Percentiles rank a stretch among this genome's conserved stretches.
These are phyloP conservation scores for Microdochium trichocladiopsis DNA, from an alignment of 2,329 filamentous ascomycete species.

Conservation along the genomic window DNA sequence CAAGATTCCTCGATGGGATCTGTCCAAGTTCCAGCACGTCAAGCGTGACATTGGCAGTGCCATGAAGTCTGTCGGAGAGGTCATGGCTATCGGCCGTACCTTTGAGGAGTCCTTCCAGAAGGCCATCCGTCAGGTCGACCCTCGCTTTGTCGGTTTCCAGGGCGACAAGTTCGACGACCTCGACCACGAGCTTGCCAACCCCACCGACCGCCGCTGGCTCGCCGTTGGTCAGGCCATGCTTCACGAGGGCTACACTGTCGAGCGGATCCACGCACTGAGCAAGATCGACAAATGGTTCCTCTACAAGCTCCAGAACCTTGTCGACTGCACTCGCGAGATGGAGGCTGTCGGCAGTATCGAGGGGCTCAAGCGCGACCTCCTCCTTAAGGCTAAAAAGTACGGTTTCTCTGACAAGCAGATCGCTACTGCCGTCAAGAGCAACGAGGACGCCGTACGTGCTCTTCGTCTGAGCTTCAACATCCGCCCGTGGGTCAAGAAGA, in stretches of 20 bases:
- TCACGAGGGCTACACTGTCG: conserved; percentile 91
- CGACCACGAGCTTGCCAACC: conserved; percentile 83
- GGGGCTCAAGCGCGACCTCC: conserved; percentile 78
- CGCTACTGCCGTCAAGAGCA: conserved; percentile 73
- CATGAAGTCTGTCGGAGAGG: conserved; percentile 99
- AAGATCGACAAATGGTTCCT: conserved; percentile 99
- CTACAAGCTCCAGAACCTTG: conserved; percentile 96
- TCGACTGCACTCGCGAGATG: conserved; percentile 81
- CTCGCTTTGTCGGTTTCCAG: conserved; percentile 86
- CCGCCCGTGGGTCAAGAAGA: conserved; percentile 94
- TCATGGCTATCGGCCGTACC: conserved; percentile 97
- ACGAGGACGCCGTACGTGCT: conserved; percentile 84
- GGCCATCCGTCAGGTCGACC: conserved; percentile 94
- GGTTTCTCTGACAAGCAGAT: conserved; percentile 98
- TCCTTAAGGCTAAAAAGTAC: conserved; percentile 91
- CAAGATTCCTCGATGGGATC: conserved; percentile 97
- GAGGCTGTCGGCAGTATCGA: conserved; percentile 77
- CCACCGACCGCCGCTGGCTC: conserved; percentile 93
- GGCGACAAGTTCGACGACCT: conserved; percentile 91
- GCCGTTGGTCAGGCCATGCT: conserved; percentile 97
- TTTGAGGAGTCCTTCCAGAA: conserved; percentile 99
- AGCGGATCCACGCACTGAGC: conserved; percentile 84
- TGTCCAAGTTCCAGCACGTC: conserved; percentile 98
- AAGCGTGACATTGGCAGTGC: conserved; percentile 95
- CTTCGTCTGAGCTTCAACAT: conserved; percentile 81